phyloP scores from a whole-genome alignment of 2,329 filamentous ascomycete genomes.

The Pezicula radicicola region DNA sequence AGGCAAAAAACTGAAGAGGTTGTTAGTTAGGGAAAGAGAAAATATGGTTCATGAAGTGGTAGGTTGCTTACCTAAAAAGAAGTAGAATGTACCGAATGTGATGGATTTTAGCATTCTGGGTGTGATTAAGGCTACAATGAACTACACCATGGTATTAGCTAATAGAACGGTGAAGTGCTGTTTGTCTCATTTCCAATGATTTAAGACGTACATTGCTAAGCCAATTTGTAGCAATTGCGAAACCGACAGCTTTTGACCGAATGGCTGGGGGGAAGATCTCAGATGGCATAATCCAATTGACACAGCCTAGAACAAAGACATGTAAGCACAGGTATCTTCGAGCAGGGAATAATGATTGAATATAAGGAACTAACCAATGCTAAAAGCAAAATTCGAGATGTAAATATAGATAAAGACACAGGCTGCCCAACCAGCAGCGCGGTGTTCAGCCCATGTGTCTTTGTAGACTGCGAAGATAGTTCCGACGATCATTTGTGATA shows the following conservation, averaged over 20 bases:
- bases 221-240: conserved; percentile 31
- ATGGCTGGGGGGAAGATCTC: conserved; percentile 30
- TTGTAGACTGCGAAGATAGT: conserved; percentile 54
- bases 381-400: conserved; percentile 21
- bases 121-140: conserved; percentile 27
- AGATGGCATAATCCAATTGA: conserved; percentile 12
- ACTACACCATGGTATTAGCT: conserved; percentile 5
- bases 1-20: conserved; percentile 48
- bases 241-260: conserved; percentile 25
- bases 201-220: conserved; percentile 18
- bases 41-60: conserved; percentile 19
- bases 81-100: conserved; percentile 41
- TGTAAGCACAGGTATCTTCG: neutral
- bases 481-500: conserved; percentile 60
- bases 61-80: conserved; percentile 30
- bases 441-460: conserved; percentile 33
- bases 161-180: neutral
- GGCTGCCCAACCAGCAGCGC: conserved; percentile 34
- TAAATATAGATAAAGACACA: conserved; percentile 31
- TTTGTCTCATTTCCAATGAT: too few relatives aligned
- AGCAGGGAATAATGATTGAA: neutral
- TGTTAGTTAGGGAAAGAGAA: conserved; percentile 23
- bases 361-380: conserved; percentile 13
- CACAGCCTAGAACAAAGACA: conserved; percentile 1
- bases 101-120: conserved; percentile 26